A percentile compares a stretch with the other conserved stretches of the same genome.
phyloP scores from a whole-genome alignment of 352 stramenopile species.

The Globisporangium spinosum region DNA sequence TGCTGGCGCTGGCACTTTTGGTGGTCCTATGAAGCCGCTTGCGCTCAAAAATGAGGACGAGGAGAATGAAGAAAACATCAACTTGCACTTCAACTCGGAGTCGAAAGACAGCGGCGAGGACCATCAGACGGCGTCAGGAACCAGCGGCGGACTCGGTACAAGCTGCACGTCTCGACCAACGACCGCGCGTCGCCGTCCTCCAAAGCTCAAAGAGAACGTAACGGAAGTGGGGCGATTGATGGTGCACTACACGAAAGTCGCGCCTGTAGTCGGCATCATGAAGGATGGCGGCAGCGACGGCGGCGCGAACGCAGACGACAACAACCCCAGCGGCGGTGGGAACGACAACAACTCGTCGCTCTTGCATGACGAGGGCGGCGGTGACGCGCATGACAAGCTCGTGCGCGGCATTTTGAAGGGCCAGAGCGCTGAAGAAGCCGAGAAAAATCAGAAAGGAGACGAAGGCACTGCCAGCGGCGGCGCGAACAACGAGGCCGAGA shows the following conservation, averaged over 20 bases:
- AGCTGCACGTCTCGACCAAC: conserved; percentile 74
- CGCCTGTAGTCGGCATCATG: conserved; percentile 70
- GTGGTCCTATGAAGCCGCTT: conserved; percentile 53
- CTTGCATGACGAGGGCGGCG: conserved; percentile 31
- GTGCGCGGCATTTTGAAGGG: conserved; percentile 86
- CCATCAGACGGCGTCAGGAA: conserved; percentile 31
- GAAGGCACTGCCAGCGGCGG: conserved; percentile 43
- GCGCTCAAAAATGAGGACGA: conserved; percentile 42
- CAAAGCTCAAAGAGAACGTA: conserved; percentile 87
- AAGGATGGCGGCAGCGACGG: conserved; percentile 64
- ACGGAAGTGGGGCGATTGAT: conserved; percentile 67
- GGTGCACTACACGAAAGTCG: conserved; percentile 79
- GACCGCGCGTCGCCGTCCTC: conserved; percentile 79
- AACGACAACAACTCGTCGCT: conserved; percentile 21
- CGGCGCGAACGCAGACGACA: conserved; percentile 33
- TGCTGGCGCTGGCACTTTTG: conserved; percentile 39
- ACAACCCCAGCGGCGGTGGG: conserved; percentile 11
- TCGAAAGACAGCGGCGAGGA: conserved; percentile 38
- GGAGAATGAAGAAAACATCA: conserved; percentile 44
- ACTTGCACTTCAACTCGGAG: conserved; percentile 41
- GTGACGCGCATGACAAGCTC: conserved; percentile 53
- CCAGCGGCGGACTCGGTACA: conserved; percentile 47
- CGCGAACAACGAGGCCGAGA: conserved; percentile 49
- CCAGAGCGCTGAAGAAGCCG: conserved; percentile 63
- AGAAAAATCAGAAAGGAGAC: conserved; percentile 62